Percentiles rank a stretch among this genome's conserved stretches.
Evolutionary conservation across 495 filamentous ascomycete species (phyloP).

Genomic region (Chaetomidium leptoderma): DNA sequence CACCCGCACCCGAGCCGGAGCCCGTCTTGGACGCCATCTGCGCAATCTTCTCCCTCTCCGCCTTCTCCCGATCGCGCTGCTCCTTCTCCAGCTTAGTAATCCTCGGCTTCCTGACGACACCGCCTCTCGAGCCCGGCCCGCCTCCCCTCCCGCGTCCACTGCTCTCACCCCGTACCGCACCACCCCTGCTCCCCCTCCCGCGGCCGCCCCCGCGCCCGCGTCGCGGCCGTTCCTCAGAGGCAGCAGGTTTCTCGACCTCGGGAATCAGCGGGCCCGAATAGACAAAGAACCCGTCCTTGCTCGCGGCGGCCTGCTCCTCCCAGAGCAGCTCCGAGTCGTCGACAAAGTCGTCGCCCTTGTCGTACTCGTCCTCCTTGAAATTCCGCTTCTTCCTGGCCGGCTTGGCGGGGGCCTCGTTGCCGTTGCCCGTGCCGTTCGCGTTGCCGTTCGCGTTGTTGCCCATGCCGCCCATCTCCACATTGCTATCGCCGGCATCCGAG

Average conservation of each 20-base stretch:
- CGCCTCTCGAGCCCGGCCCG: conserved; percentile 73
- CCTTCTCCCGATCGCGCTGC: conserved; percentile 58
- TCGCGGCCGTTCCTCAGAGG: conserved; percentile 68
- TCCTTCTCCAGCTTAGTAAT: conserved; percentile 79
- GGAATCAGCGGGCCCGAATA: conserved; percentile 81
- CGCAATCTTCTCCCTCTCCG: conserved; percentile 39
- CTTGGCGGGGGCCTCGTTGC: conserved; percentile 58
- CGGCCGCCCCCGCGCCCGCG: conserved; percentile 67
- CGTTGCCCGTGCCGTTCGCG: conserved; percentile 1
- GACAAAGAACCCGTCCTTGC: conserved; percentile 87
- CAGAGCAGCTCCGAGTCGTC: conserved; percentile 94
- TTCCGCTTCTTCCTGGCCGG: conserved; percentile 64
- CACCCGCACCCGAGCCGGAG: not conserved
- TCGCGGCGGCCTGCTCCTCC: conserved; percentile 92
- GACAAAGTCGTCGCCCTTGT: conserved; percentile 94
- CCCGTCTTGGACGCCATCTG: conserved; percentile 19
- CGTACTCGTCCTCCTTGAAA: conserved; percentile 92
- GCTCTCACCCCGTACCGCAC: conserved; percentile 37
- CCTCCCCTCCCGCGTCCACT: conserved; percentile 31
- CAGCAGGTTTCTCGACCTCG: conserved; percentile 80
- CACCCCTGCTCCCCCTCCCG: conserved; percentile 56
- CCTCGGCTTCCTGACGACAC: conserved; percentile 72
- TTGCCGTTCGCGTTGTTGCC: conserved; percentile 6
- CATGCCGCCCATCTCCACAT: conserved; percentile 57
- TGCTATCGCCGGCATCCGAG: conserved; percentile 61